These are phyloP conservation scores for Sarocladiaceae sp. DNA, from an alignment of 2,329 filamentous ascomycete species.

Conservation along the genomic window DNA sequence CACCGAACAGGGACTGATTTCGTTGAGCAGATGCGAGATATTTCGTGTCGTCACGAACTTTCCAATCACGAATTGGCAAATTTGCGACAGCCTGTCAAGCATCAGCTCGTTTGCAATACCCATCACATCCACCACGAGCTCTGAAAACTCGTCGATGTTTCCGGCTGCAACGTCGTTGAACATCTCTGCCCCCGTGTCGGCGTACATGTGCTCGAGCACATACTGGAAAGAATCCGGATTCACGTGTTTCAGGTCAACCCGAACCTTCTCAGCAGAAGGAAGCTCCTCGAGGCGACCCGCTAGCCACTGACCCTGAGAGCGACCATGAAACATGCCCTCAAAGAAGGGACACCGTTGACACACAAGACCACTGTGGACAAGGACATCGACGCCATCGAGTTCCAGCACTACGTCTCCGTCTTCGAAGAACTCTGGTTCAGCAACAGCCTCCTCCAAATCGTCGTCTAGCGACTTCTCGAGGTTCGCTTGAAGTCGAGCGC, in stretches of 20 bases:
- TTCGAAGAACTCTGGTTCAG: conserved; percentile 66
- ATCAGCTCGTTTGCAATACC: conserved; percentile 89
- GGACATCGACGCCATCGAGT: conserved; percentile 67
- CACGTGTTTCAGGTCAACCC: conserved; percentile 81
- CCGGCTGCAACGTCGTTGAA: conserved; percentile 70
- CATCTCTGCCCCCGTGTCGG: conserved; percentile 73
- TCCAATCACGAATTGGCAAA: conserved; percentile 82
- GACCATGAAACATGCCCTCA: conserved; percentile 81
- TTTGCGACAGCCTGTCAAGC: conserved; percentile 84
- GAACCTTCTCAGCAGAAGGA: conserved; percentile 40
- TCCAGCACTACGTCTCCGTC: conserved; percentile 78
- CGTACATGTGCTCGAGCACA: conserved; percentile 78
- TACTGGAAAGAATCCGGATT: conserved; percentile 68
- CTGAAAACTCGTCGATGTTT: conserved; percentile 78
- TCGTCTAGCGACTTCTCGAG: conserved; percentile 59
- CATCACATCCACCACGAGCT: conserved; percentile 88
- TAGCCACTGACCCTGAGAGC: conserved; percentile 81
- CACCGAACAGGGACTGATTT: conserved; percentile 78
- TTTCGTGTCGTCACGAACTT: conserved; percentile 83
- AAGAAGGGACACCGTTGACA: conserved; percentile 92
- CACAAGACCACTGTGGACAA: conserved; percentile 73
- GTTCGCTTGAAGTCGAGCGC: conserved; percentile 69
- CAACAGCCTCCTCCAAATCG: conserved; percentile 68
- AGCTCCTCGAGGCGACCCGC: conserved; percentile 55
- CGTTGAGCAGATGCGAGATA: conserved; percentile 79